phyloP scores from a whole-genome alignment of 306 rosid species.

The Morella rubra region DNA sequence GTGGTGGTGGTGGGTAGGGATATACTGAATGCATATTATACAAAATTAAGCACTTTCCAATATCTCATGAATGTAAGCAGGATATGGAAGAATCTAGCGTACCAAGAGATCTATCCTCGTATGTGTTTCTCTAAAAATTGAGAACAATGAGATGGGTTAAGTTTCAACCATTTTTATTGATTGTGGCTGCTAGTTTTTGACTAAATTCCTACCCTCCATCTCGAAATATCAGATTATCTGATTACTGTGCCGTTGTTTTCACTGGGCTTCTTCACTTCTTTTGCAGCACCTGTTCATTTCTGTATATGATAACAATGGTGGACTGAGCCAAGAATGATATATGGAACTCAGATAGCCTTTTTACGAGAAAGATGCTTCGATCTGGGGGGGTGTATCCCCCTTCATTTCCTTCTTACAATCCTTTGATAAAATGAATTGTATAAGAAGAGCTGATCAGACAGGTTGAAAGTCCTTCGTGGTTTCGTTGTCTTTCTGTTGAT shows the following conservation, averaged over 20 bases:
- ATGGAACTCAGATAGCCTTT: not conserved
- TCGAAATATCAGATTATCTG: not conserved
- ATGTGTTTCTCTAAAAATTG: too few relatives aligned
- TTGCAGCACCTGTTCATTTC: not conserved
- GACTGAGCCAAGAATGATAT: not conserved
- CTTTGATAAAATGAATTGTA: not conserved
- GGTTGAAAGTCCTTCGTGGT: conserved; percentile 20
- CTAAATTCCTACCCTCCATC: not conserved
- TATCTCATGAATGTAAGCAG: too few relatives aligned
- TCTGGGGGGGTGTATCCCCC: not conserved
- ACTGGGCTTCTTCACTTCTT: not conserved
- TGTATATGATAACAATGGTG: not conserved
- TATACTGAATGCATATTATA: too few relatives aligned
- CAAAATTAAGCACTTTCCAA: not conserved
- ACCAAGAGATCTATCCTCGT: too few relatives aligned
- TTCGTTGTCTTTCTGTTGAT: conserved; percentile 5
- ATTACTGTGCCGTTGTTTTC: not conserved
- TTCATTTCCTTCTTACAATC: not conserved
- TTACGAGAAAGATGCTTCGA: too few relatives aligned
- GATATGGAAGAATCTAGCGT: too few relatives aligned
- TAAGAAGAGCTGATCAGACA: conserved; percentile 9
- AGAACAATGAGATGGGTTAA: too few relatives aligned
- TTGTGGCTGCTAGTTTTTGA: too few relatives aligned
- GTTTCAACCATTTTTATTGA: too few relatives aligned
- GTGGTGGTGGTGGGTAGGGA: not conserved